Conservation (phyloP, 2,329 filamentous ascomycete genomes). For the Rhynchosporium secalis region DNA sequence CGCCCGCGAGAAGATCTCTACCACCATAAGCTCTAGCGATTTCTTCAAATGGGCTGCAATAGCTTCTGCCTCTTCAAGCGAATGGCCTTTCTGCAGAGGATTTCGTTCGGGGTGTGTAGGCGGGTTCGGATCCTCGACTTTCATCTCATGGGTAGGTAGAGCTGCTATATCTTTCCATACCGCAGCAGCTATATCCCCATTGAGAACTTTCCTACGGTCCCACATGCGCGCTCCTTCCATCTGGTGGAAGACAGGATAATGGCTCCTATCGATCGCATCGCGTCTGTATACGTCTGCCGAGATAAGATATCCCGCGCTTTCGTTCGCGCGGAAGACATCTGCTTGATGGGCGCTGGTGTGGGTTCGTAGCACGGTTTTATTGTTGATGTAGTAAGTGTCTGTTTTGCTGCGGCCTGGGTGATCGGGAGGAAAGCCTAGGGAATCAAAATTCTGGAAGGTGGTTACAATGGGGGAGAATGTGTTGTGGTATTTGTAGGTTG, state of each 20-base stretch:
- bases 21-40: conserved; percentile 84
- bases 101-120: conserved; percentile 76
- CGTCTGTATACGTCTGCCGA: conserved; percentile 93
- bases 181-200: conserved; percentile 59
- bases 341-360: conserved; percentile 95
- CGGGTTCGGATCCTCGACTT: conserved; percentile 82
- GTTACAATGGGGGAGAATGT: conserved; percentile 80
- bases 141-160: conserved; percentile 71
- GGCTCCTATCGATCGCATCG: conserved; percentile 90
- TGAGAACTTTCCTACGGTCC: conserved; percentile 65
- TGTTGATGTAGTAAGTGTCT: conserved; percentile 95
- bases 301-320: conserved; percentile 80
- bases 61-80: conserved; percentile 74
- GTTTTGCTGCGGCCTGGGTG: conserved; percentile 85
- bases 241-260: conserved; percentile 97
- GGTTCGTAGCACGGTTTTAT: conserved; percentile 79
- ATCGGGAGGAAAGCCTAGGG: conserved; percentile 84
- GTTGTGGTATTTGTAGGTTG: conserved; percentile 75
- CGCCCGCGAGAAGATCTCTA: conserved; percentile 82
- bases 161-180: conserved; percentile 70
- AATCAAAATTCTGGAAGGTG: conserved; percentile 89
- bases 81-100: conserved; percentile 76
- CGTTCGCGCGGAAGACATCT: conserved; percentile 72
- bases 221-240: conserved; percentile 95
- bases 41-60: conserved; percentile 84